Evolutionary conservation across 2,329 filamentous ascomycete genomes (phyloP), one percentile per base, ranked within the genome.

Genomic region (Cladosporium halotolerans): DNA sequence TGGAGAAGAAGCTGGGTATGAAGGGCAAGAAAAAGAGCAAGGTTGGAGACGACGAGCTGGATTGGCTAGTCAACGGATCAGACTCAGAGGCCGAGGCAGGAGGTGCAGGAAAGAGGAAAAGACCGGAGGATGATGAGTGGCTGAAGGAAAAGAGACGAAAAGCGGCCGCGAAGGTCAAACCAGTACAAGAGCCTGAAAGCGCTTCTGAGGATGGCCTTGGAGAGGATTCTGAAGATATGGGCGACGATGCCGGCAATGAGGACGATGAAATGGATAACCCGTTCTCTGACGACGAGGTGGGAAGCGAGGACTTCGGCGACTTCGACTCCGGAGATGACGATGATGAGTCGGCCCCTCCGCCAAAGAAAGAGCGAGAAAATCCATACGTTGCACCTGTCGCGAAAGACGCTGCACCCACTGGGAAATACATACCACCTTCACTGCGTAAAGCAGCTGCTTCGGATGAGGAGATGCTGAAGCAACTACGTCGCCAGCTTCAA

Each of bases 351-450:
- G 54, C 60, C 6, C 52, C 58, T 13, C 54, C 59, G 23, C 45
- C 68, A 41, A 76, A 74, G 57, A 77, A 75, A 56, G 70, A 77
- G 54, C 79, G 83, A 56, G 92, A 97, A 68, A 96, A 97, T 60
- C 92, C 92, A 4, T 97, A 96, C 61, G 76, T 92, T 47, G 86
- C 92, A 3, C 92, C 92, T 8, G 71, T 77, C 8, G 47, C 65
- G 3, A 58, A 71, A 23, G 64, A 68, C 1, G 73, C 73, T 16
- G 45, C 57, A 28, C 68, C 73, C 39, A 66, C 75, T 14, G 75
- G 77, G 5, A 96, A 95, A 79, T 99, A 99, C 63, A 79, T 96
- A 3, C 92, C 93, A 1, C 93, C 92, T 2, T 95, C 91, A 1
- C 73, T 93, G 50, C 82, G 90, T 44, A 84, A 79, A 60, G 73